These are phyloP conservation scores for Paraglomus brasilianum DNA, from an alignment of 192 early-diverging fungal species.

Conservation along the genomic window DNA sequence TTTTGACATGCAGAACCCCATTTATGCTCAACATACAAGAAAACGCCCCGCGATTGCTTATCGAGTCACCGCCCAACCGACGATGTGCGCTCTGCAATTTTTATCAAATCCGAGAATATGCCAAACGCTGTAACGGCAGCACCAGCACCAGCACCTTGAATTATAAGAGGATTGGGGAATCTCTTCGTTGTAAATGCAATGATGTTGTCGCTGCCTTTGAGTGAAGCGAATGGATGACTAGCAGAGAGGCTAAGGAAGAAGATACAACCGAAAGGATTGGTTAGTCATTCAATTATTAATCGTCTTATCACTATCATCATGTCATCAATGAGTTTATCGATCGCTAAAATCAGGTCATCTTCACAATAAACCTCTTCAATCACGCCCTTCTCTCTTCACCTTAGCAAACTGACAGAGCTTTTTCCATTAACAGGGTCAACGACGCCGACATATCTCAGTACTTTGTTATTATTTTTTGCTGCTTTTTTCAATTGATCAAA, in stretches of 20 bases:
- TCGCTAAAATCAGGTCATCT: no score
- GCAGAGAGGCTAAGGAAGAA: constrained; percentile 68
- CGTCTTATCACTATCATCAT: no score
- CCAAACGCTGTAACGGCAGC: constrained; percentile 98
- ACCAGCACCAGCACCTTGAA: constrained; percentile 95
- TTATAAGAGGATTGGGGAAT: constrained; percentile 93
- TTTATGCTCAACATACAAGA: no score
- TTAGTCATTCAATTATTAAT: neutral
- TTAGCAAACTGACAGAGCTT: constrained; percentile 76
- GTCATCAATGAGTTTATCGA: no score
- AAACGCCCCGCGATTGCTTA: no score
- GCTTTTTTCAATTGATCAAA: constrained; percentile 80
- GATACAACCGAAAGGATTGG: no score
- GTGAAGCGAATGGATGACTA: constrained; percentile 91
- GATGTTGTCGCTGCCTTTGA: constrained; percentile 98
- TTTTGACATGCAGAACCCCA: no score
- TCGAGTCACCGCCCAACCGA: no score
- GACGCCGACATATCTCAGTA: constrained; percentile 92
- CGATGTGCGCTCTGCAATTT: constrained; percentile 75
- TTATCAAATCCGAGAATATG: constrained; percentile 91
- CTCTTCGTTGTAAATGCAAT: constrained; percentile 93
- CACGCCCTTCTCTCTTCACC: no score
- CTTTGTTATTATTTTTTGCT: constrained; percentile 67
- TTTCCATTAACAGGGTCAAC: constrained; percentile 71
- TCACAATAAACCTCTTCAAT: no score